phyloP scores from a whole-genome alignment of 192 early-diverging fungal species.

The Gigaspora rosea region DNA sequence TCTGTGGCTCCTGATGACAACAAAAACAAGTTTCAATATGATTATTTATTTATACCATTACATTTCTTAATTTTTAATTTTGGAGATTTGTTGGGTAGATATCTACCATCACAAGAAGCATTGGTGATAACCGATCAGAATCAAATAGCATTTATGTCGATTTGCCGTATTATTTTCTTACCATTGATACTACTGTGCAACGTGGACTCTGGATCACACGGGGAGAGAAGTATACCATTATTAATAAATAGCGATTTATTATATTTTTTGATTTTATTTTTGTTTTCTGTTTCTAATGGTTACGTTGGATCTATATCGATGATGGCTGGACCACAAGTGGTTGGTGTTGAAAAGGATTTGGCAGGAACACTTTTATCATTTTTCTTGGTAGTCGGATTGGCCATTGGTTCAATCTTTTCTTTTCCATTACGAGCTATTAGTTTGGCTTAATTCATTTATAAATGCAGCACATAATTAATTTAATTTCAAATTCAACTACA shows the following conservation, averaged over 20 bases:
- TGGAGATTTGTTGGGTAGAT: conserved; percentile 72
- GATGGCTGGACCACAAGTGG: conserved; percentile 56
- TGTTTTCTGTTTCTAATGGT: conserved; percentile 69
- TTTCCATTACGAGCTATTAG: conserved; percentile 51
- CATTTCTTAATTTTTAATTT: conserved; percentile 75
- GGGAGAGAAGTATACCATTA: conserved; percentile 38
- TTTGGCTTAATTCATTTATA: conserved; percentile 24
- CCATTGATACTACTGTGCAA: conserved; percentile 74
- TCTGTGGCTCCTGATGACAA: conserved; percentile 37
- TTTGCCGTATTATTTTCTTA: conserved; percentile 59
- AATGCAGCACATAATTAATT: no score
- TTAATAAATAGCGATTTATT: conserved; percentile 47
- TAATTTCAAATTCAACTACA: no score
- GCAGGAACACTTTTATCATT: conserved; percentile 71
- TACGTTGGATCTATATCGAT: conserved; percentile 64
- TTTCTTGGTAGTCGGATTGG: conserved; percentile 64
- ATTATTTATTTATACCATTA: conserved; percentile 66
- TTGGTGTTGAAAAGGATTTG: conserved; percentile 48
- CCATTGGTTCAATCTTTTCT: conserved; percentile 62
- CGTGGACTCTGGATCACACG: conserved; percentile 46
- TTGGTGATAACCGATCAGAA: conserved; percentile 51
- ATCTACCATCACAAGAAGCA: conserved; percentile 49
- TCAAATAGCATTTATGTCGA: conserved; percentile 48
- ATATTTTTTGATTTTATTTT: conserved; percentile 56
- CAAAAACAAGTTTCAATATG: conserved; percentile 43